A percentile compares a stretch with the other conserved stretches of the same genome.
These are phyloP conservation scores for Taiwanofungus camphoratus DNA, from an alignment of 1,284 basidiomycete species.

Conservation along the genomic window DNA sequence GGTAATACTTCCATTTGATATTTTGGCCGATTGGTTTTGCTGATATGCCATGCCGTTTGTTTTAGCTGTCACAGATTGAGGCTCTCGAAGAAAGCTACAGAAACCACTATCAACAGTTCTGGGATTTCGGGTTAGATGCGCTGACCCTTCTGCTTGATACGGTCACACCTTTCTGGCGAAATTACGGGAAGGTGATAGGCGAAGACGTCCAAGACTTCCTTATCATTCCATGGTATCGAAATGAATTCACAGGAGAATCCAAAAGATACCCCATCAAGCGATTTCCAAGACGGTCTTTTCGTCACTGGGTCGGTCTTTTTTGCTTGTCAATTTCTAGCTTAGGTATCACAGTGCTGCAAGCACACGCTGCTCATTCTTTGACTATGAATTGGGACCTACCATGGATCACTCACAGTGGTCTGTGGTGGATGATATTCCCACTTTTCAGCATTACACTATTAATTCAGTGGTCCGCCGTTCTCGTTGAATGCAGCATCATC, in stretches of 20 bases:
- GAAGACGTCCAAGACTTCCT: slow-evolving; percentile 73
- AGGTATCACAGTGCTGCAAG: slow-evolving; percentile 44
- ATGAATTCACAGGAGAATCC: slow-evolving; percentile 72
- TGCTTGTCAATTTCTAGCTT: slow-evolving; percentile 43
- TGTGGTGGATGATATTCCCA: slow-evolving; percentile 56
- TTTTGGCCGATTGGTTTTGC: too few relatives aligned
- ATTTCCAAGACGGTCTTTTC: slow-evolving; percentile 56
- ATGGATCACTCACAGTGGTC: slow-evolving; percentile 48
- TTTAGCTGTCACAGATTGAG: slow-evolving; percentile 59
- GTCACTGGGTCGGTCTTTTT: slow-evolving; percentile 60
- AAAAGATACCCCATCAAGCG: slow-evolving; percentile 55
- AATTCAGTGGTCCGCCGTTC: slow-evolving; percentile 57
- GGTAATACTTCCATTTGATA: slow-evolving; percentile 42
- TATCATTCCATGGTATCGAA: slow-evolving; percentile 72
- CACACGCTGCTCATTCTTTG: slow-evolving; percentile 47
- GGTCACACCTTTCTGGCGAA: slow-evolving; percentile 72
- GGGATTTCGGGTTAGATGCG: slow-evolving; percentile 70
- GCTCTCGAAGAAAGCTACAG: slow-evolving; percentile 68
- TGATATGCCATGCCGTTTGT: too few relatives aligned
- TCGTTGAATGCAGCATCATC: slow-evolving; percentile 49
- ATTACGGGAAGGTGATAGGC: slow-evolving; percentile 70
- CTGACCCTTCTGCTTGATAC: slow-evolving; percentile 68
- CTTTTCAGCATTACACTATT: slow-evolving; percentile 53
- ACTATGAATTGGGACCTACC: slow-evolving; percentile 42
- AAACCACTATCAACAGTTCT: slow-evolving; percentile 69